Percentiles rank a stretch among this genome's conserved stretches.
Evolutionary conservation across 2,329 filamentous ascomycete species (phyloP).

Genomic region (Pseudopithomyces maydicus): DNA sequence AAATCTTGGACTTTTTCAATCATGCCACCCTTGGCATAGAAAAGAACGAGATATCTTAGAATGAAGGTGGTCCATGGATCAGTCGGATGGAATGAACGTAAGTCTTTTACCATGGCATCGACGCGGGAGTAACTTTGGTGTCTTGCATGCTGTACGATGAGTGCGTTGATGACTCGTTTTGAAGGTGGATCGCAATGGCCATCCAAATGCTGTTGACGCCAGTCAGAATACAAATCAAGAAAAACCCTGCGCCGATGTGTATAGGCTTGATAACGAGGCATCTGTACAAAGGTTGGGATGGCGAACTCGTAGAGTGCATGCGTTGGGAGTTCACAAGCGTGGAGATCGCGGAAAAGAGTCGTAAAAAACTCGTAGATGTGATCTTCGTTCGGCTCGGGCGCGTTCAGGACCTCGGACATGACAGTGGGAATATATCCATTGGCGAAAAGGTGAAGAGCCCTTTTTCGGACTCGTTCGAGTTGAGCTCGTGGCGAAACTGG

Average conservation of each 20-base stretch:
- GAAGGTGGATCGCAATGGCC: constrained; percentile 22
- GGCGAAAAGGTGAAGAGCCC: constrained; percentile 25
- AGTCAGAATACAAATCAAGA: constrained; percentile 32
- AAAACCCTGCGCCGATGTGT: constrained; percentile 31
- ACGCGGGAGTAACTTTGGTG: constrained; percentile 25
- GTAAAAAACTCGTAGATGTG: constrained; percentile 32
- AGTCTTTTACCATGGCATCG: constrained; percentile 28
- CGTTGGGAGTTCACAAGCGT: constrained; percentile 21
- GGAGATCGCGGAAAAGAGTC: constrained; percentile 30
- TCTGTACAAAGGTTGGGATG: constrained; percentile 27
- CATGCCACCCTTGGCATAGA: constrained; percentile 43
- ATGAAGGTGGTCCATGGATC: constrained; percentile 22
- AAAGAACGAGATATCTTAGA: constrained; percentile 26
- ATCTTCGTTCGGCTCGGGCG: constrained; percentile 25
- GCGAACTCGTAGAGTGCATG: constrained; percentile 31
- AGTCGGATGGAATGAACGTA: constrained; percentile 28
- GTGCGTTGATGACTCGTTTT: constrained; percentile 18
- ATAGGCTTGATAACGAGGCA: constrained; percentile 35
- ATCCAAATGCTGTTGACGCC: constrained; percentile 24
- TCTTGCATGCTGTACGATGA: constrained; percentile 27
- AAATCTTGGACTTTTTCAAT: constrained; percentile 38
- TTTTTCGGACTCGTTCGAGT: constrained; percentile 17
- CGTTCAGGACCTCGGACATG: constrained; percentile 29
- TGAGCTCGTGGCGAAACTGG: constrained; percentile 30
- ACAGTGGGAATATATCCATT: constrained; percentile 34